Evolutionary conservation across 768 basidiomycete genomes (phyloP).

Genomic region (Calocybe gangraenosa): DNA sequence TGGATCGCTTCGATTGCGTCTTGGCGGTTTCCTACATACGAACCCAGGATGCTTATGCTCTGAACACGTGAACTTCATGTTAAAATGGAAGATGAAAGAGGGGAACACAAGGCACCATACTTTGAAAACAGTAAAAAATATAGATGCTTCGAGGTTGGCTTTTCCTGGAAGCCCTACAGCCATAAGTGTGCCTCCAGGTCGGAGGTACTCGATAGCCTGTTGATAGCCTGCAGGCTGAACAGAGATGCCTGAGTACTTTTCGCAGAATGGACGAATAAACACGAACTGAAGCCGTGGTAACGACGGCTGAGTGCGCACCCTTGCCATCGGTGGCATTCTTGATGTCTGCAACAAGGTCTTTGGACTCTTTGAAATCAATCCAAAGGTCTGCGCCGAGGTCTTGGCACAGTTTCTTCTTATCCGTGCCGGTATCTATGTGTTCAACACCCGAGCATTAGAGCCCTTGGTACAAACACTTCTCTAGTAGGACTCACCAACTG

Average conservation of each 20-base stretch:
- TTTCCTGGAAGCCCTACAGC: constrained; percentile 73
- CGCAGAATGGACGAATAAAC: neutral
- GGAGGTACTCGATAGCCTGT: constrained; percentile 73
- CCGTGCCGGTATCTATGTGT: constrained; percentile 60
- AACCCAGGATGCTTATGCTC: constrained; percentile 54
- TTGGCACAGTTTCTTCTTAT: constrained; percentile 40
- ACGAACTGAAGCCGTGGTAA: constrained; percentile 51
- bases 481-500: constrained; percentile 49
- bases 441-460: neutral
- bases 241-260: neutral
- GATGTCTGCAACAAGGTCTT: constrained; percentile 64
- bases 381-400: constrained; percentile 51
- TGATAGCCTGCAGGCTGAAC: constrained; percentile 33
- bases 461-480: too few relatives aligned
- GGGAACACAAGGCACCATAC: constrained; percentile 17
- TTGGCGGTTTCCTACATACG: constrained; percentile 69
- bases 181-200: constrained; percentile 69
- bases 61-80: constrained; percentile 24
- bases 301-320: constrained; percentile 69
- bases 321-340: constrained; percentile 56
- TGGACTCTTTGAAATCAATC: constrained; percentile 72
- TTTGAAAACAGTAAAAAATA: constrained; percentile 72
- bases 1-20: constrained; percentile 79
- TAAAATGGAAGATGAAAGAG: constrained; percentile 5
- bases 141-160: constrained; percentile 53